Conservation (phyloP, 2,329 filamentous ascomycete genomes). For the Teratosphaeria pseudoeucalypti region DNA sequence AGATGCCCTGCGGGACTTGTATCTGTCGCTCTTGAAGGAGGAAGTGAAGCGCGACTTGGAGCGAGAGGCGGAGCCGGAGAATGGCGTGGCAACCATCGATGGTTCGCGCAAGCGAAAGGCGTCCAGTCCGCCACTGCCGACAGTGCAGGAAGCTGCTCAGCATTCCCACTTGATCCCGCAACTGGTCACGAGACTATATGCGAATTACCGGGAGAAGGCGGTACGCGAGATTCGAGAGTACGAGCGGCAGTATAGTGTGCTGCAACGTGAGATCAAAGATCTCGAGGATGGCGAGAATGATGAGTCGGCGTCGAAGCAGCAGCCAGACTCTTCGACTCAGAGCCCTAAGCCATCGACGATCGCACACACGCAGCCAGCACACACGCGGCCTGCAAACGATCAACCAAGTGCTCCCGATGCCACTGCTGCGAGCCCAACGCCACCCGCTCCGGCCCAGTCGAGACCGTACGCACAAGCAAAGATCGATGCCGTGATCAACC, state of each 20-base stretch:
- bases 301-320: constrained; percentile 25
- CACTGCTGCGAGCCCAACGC: constrained; percentile 9
- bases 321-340: constrained; percentile 4
- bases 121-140: constrained; percentile 52
- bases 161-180: constrained; percentile 59
- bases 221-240: constrained; percentile 64
- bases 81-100: constrained; percentile 30
- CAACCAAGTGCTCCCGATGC: constrained; percentile 5
- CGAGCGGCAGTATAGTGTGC: constrained; percentile 54
- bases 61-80: constrained; percentile 19
- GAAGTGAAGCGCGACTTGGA: constrained; percentile 45
- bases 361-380: constrained; percentile 12
- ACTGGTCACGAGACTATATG: constrained; percentile 64
- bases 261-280: constrained; percentile 56
- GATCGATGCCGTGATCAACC: constrained; percentile 28
- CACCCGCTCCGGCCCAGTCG: constrained; percentile 5
- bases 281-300: constrained; percentile 54
- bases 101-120: constrained; percentile 66
- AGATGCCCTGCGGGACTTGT: constrained; percentile 69
- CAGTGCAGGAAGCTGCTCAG: constrained; percentile 55
- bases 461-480: constrained; percentile 22
- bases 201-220: constrained; percentile 59
- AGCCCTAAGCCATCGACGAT: constrained; percentile 17
- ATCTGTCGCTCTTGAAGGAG: constrained; percentile 64
- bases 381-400: constrained; percentile 3